These are phyloP conservation scores for Seiridium unicorne DNA, from an alignment of 2,329 filamentous ascomycete genomes.

Conservation along the genomic window DNA sequence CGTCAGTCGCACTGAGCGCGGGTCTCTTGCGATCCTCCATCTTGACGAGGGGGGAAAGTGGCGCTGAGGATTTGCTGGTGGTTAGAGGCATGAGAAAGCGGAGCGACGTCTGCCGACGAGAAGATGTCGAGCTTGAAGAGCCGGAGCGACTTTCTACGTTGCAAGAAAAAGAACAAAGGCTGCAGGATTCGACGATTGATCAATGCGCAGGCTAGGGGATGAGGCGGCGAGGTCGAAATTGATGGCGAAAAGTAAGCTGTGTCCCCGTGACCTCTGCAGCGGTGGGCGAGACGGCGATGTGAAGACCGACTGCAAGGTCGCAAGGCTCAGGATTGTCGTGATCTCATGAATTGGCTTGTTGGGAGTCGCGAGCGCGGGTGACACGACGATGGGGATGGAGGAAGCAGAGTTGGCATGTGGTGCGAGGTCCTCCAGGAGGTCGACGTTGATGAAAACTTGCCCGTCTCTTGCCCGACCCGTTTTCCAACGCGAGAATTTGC, in stretches of 20 bases:
- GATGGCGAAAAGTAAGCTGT: background rate
- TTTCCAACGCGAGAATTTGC: background rate
- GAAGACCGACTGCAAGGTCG: background rate
- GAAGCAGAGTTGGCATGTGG: background rate
- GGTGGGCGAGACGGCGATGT: background rate
- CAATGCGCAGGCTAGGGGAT: background rate
- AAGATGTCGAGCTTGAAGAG: background rate
- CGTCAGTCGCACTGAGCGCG: slow-evolving; percentile 75
- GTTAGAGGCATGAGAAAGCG: slow-evolving; percentile 81
- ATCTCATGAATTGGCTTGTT: background rate
- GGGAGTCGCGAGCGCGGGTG: background rate
- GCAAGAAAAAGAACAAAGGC: background rate
- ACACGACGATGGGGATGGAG: background rate
- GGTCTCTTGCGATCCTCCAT: slow-evolving; percentile 99
- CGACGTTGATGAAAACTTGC: slow-evolving; percentile 4
- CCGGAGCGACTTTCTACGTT: background rate
- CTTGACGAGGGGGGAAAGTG: slow-evolving; percentile 82
- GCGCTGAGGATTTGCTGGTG: slow-evolving; percentile 66
- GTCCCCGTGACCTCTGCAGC: slow-evolving; percentile 7
- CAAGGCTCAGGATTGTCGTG: background rate
- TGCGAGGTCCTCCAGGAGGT: background rate
- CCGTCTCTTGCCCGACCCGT: slow-evolving; percentile 1
- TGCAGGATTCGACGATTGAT: background rate
- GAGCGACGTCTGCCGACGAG: slow-evolving; percentile 23
- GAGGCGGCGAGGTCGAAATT: background rate